Conservation (phyloP, 805 yeast genomes). For the Hanseniaspora lindneri region DNA sequence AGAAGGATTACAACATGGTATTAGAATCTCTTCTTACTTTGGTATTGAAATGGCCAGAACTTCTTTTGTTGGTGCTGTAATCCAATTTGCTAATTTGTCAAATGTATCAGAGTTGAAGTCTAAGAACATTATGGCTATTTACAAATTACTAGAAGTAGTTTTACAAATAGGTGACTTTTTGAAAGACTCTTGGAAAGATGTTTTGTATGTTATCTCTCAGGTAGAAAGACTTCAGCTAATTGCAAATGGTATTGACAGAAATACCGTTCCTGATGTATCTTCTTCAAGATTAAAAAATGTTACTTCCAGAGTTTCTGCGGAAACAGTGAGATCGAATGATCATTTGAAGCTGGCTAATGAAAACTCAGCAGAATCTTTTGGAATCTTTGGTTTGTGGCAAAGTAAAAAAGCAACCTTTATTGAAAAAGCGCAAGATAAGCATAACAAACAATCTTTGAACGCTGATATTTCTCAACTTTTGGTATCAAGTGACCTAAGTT, state of each 20-base stretch:
- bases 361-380: conserved; percentile 42
- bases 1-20: conserved; percentile 75
- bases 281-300: conserved; percentile 55
- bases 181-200: conserved; percentile 70
- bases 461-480: conserved; percentile 46
- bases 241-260: conserved; percentile 77
- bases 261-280: conserved; percentile 72
- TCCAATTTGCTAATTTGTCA: conserved; percentile 72
- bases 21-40: conserved; percentile 72
- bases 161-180: conserved; percentile 66
- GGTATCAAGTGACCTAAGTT: conserved; percentile 57
- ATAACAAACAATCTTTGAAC: conserved; percentile 56
- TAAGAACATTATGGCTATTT: conserved; percentile 73
- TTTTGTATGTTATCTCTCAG: conserved; percentile 74
- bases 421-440: conserved; percentile 58
- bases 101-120: conserved; percentile 64
- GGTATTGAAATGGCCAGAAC: conserved; percentile 74
- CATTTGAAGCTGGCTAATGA: conserved; percentile 23
- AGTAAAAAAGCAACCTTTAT: conserved; percentile 44
- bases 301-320: conserved; percentile 14
- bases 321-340: conserved; percentile 9
- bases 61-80: conserved; percentile 79
- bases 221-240: conserved; percentile 80
- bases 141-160: conserved; percentile 62
- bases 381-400: conserved; percentile 47